A percentile compares a stretch with the other conserved stretches of the same genome.
Conservation (phyloP, 768 basidiomycete genomes). For the Kwoniella dendrophila region DNA sequence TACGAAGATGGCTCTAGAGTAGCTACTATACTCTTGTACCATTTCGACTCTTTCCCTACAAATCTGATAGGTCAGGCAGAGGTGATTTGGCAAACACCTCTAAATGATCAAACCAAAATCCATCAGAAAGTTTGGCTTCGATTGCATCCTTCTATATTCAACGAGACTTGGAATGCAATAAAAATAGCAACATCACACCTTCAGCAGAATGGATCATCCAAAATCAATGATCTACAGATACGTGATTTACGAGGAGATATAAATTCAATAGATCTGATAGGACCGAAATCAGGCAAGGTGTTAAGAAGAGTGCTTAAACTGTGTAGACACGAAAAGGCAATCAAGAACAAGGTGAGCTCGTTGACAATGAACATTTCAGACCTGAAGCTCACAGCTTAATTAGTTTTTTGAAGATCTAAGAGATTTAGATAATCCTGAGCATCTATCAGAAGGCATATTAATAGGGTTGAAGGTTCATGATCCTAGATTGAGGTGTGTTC, state of each 20-base stretch:
- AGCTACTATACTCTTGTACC: conserved; percentile 70
- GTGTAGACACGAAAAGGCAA: conserved; percentile 36
- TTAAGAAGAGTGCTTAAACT: conserved; percentile 57
- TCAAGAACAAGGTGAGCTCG: conserved; percentile 18
- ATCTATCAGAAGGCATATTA: conserved; percentile 72
- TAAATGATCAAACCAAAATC: conserved; percentile 14
- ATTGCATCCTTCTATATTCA: conserved; percentile 73
- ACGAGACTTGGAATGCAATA: conserved; percentile 60
- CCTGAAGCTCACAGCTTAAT: conserved; percentile 6
- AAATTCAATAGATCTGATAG: conserved; percentile 86
- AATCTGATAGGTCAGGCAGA: conserved; percentile 70
- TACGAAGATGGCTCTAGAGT: conserved; percentile 68
- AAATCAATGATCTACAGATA: conserved; percentile 62
- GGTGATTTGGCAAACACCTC: conserved; percentile 70
- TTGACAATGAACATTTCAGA: not conserved
- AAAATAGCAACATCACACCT: conserved; percentile 19
- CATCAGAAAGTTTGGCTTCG: conserved; percentile 68
- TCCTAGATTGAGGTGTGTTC: conserved; percentile 75
- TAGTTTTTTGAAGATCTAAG: conserved; percentile 72
- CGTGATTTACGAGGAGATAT: conserved; percentile 71
- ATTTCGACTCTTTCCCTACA: conserved; percentile 66
- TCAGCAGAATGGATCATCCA: not conserved
- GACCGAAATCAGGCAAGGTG: conserved; percentile 77
- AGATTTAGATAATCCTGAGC: conserved; percentile 67
- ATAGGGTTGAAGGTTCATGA: conserved; percentile 80